Percentiles rank a stretch among this genome's conserved stretches.
These are phyloP conservation scores for Cryptococcus amylolentus DNA, from an alignment of 1,284 basidiomycete genomes.

Conservation along the genomic window DNA sequence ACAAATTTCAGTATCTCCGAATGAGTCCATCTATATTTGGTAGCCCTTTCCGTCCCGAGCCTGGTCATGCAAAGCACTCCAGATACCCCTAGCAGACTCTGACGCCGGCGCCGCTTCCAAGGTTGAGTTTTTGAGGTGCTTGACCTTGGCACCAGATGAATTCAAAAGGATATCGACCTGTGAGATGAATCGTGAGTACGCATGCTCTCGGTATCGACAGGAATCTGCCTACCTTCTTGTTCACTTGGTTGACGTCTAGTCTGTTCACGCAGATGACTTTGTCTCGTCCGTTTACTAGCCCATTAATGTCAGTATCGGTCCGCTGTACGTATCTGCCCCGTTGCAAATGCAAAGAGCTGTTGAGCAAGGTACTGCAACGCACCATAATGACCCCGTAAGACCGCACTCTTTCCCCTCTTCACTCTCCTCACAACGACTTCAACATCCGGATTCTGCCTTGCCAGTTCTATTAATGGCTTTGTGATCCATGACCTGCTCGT, in stretches of 20 bases:
- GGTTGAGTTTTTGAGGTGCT: constrained; percentile 44
- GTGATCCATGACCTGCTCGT: constrained; percentile 25
- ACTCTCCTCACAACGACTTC: constrained; percentile 49
- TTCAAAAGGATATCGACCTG: constrained; percentile 46
- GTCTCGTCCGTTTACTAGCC: constrained; percentile 51
- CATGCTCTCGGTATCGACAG: background rate
- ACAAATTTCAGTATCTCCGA: no score
- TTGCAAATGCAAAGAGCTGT: background rate
- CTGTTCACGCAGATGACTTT: constrained; percentile 53
- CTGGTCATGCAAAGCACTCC: constrained; percentile 43
- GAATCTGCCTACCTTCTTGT: constrained; percentile 40
- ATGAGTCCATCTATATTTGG: constrained; percentile 30
- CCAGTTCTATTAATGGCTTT: constrained; percentile 35
- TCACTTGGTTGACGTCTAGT: constrained; percentile 45
- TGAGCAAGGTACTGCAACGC: constrained; percentile 11
- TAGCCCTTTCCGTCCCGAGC: constrained; percentile 38
- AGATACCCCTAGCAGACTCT: constrained; percentile 47
- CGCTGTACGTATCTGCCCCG: background rate
- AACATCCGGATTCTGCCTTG: constrained; percentile 48
- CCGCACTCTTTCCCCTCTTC: constrained; percentile 46
- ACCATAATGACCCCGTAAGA: constrained; percentile 52
- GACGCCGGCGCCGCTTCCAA: constrained; percentile 45
- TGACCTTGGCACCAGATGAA: constrained; percentile 47
- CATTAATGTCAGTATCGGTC: background rate
- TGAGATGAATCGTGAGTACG: background rate